These are phyloP conservation scores for Phytophthora multivora DNA, from an alignment of 352 stramenopile genomes.

Conservation along the genomic window DNA sequence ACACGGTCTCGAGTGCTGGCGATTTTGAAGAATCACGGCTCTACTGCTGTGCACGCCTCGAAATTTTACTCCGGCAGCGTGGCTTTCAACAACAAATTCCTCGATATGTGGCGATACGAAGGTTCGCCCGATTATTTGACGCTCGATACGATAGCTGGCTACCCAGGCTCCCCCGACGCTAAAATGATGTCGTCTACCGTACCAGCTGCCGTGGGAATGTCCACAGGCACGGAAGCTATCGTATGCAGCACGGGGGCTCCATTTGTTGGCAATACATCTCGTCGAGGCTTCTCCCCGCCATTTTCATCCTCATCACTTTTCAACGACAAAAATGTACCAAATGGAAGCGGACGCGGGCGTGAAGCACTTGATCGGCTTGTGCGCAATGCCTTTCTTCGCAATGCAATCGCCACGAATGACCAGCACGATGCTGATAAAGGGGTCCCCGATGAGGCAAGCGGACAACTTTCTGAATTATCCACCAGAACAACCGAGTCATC, in stretches of 20 bases:
- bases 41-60: slow-evolving; percentile 64
- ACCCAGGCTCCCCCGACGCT: slow-evolving; percentile 14
- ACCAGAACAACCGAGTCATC: background rate
- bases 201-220: background rate
- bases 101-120: slow-evolving; percentile 84
- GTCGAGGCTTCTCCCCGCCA: slow-evolving; percentile 18
- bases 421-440: slow-evolving; percentile 1
- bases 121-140: slow-evolving; percentile 79
- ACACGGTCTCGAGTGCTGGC: slow-evolving; percentile 63
- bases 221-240: slow-evolving; percentile 28
- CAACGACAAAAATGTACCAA: slow-evolving; percentile 48
- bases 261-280: slow-evolving; percentile 32
- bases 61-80: slow-evolving; percentile 79
- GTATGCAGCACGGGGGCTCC: slow-evolving; percentile 21
- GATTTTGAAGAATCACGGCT: slow-evolving; percentile 73
- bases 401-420: slow-evolving; percentile 32
- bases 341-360: slow-evolving; percentile 48
- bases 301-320: slow-evolving; percentile 47
- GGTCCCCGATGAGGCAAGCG: background rate
- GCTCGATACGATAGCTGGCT: slow-evolving; percentile 36
- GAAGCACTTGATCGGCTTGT: slow-evolving; percentile 65
- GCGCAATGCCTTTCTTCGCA: slow-evolving; percentile 51
- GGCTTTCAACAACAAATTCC: slow-evolving; percentile 80
- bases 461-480: background rate
- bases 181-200: slow-evolving; percentile 13